Base-by-base conservation (phyloP, 352 stramenopile species). In the Phytophthora cryptogea region DNA sequence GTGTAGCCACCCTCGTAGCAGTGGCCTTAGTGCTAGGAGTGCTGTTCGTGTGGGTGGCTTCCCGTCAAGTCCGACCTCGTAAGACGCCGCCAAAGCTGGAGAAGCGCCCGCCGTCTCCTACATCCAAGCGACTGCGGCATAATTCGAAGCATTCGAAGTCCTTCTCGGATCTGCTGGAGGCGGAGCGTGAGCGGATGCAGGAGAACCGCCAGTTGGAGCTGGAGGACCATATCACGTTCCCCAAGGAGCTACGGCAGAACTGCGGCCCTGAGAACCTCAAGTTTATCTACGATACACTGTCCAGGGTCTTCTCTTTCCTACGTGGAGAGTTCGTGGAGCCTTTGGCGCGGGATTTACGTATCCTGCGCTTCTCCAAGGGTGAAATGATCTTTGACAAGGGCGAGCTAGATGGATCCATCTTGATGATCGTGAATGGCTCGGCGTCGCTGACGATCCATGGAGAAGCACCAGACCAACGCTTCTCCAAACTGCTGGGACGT, bases 31-130 rank as follows among this genome's bases (percentile, higher is more conserved):
- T 66, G 20, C 76, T 84, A 11, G 69, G 62, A 8, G 69, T 70
- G 36, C 68, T 95, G 20, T 94, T 92, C 63, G 52, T 91, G 20
- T 95, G 86, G 86, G 81, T 95, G 28, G 80, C 83, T 23, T 94
- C 84, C 17, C 79, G 85, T 9, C 85, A 92, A 53, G 83, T 92
- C 43, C 80, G 85, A 1, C 83, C 85, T 13, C 77, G 83, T 1
- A 80, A 79, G 50, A 58, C 57, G 31, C 56, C 69, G n/a, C 50
- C 66, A 2, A 66, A 72, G 39, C 43, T 59, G 10, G 50, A 69
- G 14, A 74, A 77, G 50, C 43, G 67, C 28, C 81, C 83, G 32
- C 75, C 81, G 20, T 92, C 82, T 27, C 82, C 82, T 0, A 89
- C 71, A n/a, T 88, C 80, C 40, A 94, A 91, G 63, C 76, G 84